These are phyloP conservation scores for Mimosa pudica DNA, from an alignment of 306 rosid species.

Conservation along the genomic window DNA sequence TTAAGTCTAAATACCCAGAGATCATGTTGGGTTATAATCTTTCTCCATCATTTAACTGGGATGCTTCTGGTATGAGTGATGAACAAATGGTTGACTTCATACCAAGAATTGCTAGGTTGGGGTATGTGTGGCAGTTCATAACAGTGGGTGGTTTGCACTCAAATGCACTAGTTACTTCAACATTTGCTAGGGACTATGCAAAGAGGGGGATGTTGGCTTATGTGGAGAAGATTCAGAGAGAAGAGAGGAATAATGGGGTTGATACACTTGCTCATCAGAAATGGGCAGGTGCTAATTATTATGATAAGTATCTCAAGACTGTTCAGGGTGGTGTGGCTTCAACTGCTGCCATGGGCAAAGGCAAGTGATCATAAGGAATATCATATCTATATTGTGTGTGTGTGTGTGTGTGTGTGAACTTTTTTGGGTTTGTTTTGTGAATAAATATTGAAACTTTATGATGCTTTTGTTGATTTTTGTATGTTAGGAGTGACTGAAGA, in stretches of 20 bases:
- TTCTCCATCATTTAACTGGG: slow-evolving; percentile 98
- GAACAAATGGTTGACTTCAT: slow-evolving; percentile 78
- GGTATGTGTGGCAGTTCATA: slow-evolving; percentile 92
- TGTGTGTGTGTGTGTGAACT: too few relatives aligned
- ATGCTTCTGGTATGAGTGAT: slow-evolving; percentile 92
- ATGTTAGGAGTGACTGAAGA: slow-evolving; percentile 88
- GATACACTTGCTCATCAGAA: slow-evolving; percentile 98
- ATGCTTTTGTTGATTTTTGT: background rate
- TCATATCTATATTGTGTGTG: too few relatives aligned
- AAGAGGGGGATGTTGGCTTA: slow-evolving; percentile 89
- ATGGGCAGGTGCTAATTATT: slow-evolving; percentile 97
- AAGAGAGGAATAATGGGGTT: slow-evolving; percentile 87
- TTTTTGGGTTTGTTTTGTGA: background rate
- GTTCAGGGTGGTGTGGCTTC: slow-evolving; percentile 95
- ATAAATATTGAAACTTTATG: slow-evolving; percentile 2
- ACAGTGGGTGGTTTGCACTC: slow-evolving; percentile 92
- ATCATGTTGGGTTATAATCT: slow-evolving; percentile 84
- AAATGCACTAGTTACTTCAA: slow-evolving; percentile 73
- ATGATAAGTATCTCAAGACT: slow-evolving; percentile 92
- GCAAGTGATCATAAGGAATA: slow-evolving; percentile 36
- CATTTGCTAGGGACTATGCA: slow-evolving; percentile 83
- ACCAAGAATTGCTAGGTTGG: slow-evolving; percentile 77
- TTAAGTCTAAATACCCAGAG: slow-evolving; percentile 57
- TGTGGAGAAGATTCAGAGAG: slow-evolving; percentile 93
- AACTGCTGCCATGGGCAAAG: slow-evolving; percentile 99